Conservation (phyloP, 805 yeast genomes). For the Lipomyces starkeyi region DNA sequence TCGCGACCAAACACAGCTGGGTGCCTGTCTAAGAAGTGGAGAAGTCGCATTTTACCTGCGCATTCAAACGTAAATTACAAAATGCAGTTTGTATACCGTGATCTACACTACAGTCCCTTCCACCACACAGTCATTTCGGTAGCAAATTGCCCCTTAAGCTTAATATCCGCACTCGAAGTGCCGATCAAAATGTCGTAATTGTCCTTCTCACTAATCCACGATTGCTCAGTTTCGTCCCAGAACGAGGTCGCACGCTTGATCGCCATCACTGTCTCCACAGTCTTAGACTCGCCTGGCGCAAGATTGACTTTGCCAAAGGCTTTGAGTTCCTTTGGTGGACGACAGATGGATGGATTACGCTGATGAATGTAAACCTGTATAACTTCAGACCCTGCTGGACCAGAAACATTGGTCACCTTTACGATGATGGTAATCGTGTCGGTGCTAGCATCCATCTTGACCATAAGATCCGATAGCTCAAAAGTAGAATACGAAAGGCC, state of each 20-base stretch:
- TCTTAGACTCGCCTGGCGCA: constrained; percentile 51
- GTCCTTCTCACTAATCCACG: constrained; percentile 62
- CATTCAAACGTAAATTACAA: too few relatives aligned
- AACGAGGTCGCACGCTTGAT: constrained; percentile 60
- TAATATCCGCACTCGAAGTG: constrained; percentile 29
- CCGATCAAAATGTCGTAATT: constrained; percentile 51
- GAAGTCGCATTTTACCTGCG: too few relatives aligned
- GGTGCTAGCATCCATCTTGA: neutral
- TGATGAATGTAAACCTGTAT: constrained; percentile 59
- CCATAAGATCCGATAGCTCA: constrained; percentile 1
- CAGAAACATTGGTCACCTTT: constrained; percentile 40
- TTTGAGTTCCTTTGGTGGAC: constrained; percentile 67
- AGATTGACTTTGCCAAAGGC: constrained; percentile 57
- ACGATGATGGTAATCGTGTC: constrained; percentile 10
- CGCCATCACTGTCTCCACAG: constrained; percentile 49
- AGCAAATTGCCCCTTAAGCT: constrained; percentile 33
- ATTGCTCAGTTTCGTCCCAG: constrained; percentile 56
- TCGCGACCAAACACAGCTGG: too few relatives aligned
- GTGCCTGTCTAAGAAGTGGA: too few relatives aligned
- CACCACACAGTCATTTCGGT: constrained; percentile 39
- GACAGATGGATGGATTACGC: constrained; percentile 49
- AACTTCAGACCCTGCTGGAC: constrained; percentile 57
- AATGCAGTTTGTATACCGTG: too few relatives aligned
- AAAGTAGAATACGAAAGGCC: constrained; percentile 67
- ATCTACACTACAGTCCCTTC: constrained; percentile 41